Evolutionary conservation across 2,329 filamentous ascomycete species (phyloP).

Genomic region (Rhynchosporium graminicola): DNA sequence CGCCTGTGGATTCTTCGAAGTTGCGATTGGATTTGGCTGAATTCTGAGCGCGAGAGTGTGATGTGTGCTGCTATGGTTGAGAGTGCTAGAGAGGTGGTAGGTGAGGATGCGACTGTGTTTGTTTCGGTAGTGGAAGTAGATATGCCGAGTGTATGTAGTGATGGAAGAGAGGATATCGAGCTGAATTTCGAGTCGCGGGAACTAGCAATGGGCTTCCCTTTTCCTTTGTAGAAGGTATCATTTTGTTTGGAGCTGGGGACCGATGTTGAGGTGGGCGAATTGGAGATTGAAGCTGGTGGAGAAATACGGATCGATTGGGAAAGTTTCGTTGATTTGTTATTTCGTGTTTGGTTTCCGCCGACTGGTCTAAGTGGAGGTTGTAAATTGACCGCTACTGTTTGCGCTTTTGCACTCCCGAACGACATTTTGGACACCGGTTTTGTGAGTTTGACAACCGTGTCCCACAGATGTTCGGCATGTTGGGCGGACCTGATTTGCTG

Average conservation of each 20-base stretch:
- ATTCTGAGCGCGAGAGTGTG: too few relatives aligned
- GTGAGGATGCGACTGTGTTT: background rate
- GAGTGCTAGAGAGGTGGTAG: conserved; percentile 3
- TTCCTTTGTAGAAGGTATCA: conserved; percentile 17
- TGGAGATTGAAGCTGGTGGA: too few relatives aligned
- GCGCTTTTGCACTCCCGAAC: too few relatives aligned
- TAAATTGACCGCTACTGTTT: background rate
- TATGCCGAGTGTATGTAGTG: background rate
- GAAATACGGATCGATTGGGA: background rate
- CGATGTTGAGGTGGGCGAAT: background rate
- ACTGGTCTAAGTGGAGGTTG: background rate
- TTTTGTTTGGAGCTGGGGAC: conserved; percentile 9
- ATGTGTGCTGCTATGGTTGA: too few relatives aligned
- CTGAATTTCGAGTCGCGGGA: conserved; percentile 23
- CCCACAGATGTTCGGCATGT: conserved; percentile 1
- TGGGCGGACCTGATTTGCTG: background rate
- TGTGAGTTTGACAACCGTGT: background rate
- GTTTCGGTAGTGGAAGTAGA: background rate
- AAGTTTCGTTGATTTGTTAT: background rate
- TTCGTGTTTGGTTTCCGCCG: background rate
- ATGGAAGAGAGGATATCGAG: conserved; percentile 14
- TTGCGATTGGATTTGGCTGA: too few relatives aligned
- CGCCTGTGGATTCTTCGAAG: too few relatives aligned
- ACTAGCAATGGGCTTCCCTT: conserved; percentile 1
- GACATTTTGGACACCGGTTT: background rate